Evolutionary conservation across 805 yeast genomes (phyloP), one percentile per base, ranked within the genome.

Genomic region (Torulaspora maleeae): DNA sequence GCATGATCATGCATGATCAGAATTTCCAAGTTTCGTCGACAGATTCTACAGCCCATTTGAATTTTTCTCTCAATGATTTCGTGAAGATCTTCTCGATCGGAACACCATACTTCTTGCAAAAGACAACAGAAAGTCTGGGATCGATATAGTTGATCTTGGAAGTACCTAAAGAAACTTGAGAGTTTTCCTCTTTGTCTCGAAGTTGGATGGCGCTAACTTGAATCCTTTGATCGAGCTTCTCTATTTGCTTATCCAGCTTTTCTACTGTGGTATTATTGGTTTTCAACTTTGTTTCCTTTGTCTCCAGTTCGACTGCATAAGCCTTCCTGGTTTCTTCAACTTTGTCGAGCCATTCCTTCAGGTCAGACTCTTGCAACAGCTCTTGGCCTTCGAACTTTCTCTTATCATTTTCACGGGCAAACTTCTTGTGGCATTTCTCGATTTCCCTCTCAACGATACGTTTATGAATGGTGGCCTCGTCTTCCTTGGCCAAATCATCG

Each of bases 101-200:
- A 16, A 91, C 96, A 44, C 79, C 74, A 61, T 71, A 88, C 66
- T 81, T 86, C 66, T 89, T 90, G 42, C 95, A 78, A 60, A 89
- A 91, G 76, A 86, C 80, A 19, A 88, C 96, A 0, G 95, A 81
- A 55, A 91, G 71, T 53, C 98, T 75, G 20, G 98, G 98, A 66
- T 91, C 98, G 49, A 91, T 91, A 72, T 91, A 91, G 66, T 91
- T 91, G 75, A 86, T 80, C 71, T 91, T 91, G 20, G 95, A 86
- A 0, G 98, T 91, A 38, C 95, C 89, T 53, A 91, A 71, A 0
- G 97, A 90, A 22, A 91, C 97, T 53, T 86, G 86, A 0, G 96
- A 86, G 63, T 90, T 90, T 61, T 89, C 97, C 63, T 91, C 95
- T 65, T 86, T 89, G 63, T 90, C 97, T 64, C 88, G 83, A 62